These are phyloP conservation scores for Microbotryomycetes sp. DNA, from an alignment of 1,284 basidiomycete species.

Conservation along the genomic window DNA sequence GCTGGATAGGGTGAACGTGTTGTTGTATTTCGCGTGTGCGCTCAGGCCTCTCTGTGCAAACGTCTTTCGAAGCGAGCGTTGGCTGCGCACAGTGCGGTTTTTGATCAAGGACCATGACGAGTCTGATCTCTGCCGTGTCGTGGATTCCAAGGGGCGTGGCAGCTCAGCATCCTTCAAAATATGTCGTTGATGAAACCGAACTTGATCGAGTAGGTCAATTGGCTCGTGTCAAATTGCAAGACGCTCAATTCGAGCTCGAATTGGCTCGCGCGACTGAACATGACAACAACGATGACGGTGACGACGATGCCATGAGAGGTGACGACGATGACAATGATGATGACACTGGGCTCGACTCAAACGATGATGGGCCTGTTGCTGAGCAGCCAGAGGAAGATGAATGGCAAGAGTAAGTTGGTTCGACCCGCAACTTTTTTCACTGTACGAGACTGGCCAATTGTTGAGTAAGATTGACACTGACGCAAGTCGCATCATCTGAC, in stretches of 20 bases:
- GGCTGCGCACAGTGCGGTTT: too few relatives aligned
- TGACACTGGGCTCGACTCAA: constrained; percentile 19
- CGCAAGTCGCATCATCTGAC: too few relatives aligned
- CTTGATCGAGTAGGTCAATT: constrained; percentile 83
- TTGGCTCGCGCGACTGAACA: constrained; percentile 57
- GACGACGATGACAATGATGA: constrained; percentile 13
- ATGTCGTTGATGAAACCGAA: constrained; percentile 85
- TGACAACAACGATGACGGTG: constrained; percentile 29
- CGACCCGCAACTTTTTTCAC: background rate
- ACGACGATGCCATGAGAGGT: constrained; percentile 10
- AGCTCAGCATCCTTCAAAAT: constrained; percentile 71
- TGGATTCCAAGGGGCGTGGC: constrained; percentile 82
- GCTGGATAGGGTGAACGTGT: background rate
- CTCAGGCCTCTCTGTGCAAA: background rate
- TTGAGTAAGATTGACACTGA: too few relatives aligned
- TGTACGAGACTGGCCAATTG: background rate
- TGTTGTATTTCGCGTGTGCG: background rate
- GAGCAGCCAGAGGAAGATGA: constrained; percentile 5
- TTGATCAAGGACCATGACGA: constrained; percentile 18
- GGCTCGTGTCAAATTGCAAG: constrained; percentile 79
- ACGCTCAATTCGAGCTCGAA: constrained; percentile 77
- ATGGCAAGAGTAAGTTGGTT: background rate
- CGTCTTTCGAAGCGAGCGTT: background rate
- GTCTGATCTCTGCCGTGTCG: constrained; percentile 51
- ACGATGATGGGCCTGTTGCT: constrained; percentile 6